These are phyloP conservation scores for Nitzschia inconspicua DNA, from an alignment of 108 stramenopile species.

Conservation along the genomic window DNA sequence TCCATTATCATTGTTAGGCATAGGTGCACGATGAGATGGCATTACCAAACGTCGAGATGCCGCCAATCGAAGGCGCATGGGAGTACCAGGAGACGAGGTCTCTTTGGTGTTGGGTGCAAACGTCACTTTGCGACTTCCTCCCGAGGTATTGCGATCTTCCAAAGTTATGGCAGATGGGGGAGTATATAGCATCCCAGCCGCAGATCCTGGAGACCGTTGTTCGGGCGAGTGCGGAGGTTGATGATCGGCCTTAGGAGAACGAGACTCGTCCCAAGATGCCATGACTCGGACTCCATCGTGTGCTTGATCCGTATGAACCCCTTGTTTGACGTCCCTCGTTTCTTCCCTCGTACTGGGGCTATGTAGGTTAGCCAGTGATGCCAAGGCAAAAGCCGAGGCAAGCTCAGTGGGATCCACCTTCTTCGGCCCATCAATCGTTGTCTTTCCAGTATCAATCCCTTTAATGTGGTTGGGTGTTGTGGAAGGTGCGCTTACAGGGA, in stretches of 20 bases:
- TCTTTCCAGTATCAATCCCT: too few relatives aligned
- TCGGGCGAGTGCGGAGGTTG: conserved; percentile 15
- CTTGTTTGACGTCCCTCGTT: not conserved
- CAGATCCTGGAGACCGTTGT: conserved; percentile 10
- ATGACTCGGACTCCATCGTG: conserved; percentile 7
- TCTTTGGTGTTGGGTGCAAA: conserved; percentile 30
- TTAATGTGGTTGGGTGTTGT: too few relatives aligned
- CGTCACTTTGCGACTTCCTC: conserved; percentile 15
- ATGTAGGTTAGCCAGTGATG: conserved; percentile 18
- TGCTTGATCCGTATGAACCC: not conserved
- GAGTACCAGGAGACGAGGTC: too few relatives aligned
- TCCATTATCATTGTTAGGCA: not conserved
- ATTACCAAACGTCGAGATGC: conserved; percentile 3
- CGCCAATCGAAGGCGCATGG: not conserved
- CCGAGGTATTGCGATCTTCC: conserved; percentile 1
- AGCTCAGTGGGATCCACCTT: conserved; percentile 29
- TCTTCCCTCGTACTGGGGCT: not conserved
- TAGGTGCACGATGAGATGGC: not conserved
- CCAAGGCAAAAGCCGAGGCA: conserved; percentile 39
- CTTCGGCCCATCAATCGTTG: too few relatives aligned
- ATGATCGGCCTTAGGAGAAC: conserved; percentile 16
- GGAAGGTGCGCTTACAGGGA: too few relatives aligned
- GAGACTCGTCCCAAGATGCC: conserved; percentile 17
- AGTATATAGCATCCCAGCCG: not conserved
- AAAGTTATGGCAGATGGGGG: not conserved